Evolutionary conservation across 176 grass and related monocot genomes (phyloP).

Genomic region (Rhynchospora tenuis): DNA sequence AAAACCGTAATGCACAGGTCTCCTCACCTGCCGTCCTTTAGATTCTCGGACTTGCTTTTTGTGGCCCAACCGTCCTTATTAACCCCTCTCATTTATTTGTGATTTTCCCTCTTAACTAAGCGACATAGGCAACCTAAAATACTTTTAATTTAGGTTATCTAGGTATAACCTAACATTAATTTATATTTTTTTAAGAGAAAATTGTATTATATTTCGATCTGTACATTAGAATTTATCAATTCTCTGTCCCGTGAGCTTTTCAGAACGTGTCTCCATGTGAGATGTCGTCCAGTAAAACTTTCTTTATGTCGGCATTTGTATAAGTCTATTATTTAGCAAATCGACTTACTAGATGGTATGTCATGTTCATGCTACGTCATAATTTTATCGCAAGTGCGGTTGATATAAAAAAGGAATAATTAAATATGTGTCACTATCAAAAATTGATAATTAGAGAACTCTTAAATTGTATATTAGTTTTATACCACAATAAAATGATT

Average conservation of each 20-base stretch:
- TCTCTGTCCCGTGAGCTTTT: background rate
- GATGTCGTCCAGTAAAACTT: background rate
- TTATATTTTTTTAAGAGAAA: background rate
- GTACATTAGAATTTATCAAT: background rate
- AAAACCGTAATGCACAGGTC: background rate
- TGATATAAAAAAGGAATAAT: too few relatives aligned
- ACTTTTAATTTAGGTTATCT: background rate
- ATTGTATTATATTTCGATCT: background rate
- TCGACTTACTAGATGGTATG: background rate
- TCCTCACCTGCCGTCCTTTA: conserved; percentile 12
- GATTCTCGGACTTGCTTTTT: conserved; percentile 24
- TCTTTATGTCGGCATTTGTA: background rate
- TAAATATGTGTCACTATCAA: too few relatives aligned
- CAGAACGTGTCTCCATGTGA: background rate
- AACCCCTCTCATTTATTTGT: background rate
- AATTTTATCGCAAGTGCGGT: too few relatives aligned
- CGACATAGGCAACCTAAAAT: background rate
- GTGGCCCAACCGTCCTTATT: conserved; percentile 11
- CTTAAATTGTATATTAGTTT: too few relatives aligned
- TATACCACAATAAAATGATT: too few relatives aligned
- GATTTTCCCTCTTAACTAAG: background rate
- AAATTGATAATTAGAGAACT: too few relatives aligned
- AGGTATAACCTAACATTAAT: background rate
- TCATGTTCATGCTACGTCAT: background rate
- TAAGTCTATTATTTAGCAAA: background rate